A percentile compares a stretch with the other conserved stretches of the same genome.
Conservation (phyloP, 306 rosid species). For the Elaeagnus macrophylla region DNA sequence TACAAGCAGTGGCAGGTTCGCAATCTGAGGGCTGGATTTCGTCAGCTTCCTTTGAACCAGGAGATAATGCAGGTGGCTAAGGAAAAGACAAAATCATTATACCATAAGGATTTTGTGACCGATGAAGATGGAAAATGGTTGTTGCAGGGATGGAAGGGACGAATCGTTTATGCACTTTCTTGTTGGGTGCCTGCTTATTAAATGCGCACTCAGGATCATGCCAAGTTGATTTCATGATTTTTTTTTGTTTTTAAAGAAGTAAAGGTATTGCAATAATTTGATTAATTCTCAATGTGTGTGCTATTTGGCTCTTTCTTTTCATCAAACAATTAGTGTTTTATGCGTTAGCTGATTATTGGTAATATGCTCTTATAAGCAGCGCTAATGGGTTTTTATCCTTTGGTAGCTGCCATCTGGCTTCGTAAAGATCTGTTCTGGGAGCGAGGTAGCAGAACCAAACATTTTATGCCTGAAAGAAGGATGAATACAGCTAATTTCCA, state of each 20-base stretch:
- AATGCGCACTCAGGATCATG: neutral
- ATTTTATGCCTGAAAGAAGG: conserved; percentile 1
- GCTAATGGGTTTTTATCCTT: conserved; percentile 4
- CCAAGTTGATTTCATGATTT: neutral
- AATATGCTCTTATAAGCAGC: neutral
- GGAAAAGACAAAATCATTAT: conserved; percentile 17
- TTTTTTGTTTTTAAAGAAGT: conserved; percentile 1
- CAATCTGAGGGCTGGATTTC: conserved; percentile 22
- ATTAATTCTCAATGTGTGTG: neutral
- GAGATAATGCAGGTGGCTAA: conserved; percentile 22
- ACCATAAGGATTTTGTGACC: conserved; percentile 30
- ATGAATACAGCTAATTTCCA: neutral
- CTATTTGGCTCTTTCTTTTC: neutral
- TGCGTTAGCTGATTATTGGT: neutral
- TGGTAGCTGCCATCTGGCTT: conserved; percentile 2
- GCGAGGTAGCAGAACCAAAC: neutral
- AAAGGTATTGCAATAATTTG: conserved; percentile 12
- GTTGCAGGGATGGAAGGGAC: conserved; percentile 37
- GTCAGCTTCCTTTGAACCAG: conserved; percentile 26
- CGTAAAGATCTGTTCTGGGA: neutral
- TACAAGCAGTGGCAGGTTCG: conserved; percentile 32
- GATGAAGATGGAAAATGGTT: conserved; percentile 28
- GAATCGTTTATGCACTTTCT: conserved; percentile 29
- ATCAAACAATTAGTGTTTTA: neutral
- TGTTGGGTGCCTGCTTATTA: conserved; percentile 21